Base-by-base conservation (phyloP, 164 flowering plant species). In the Magnolia kwangsiensis region DNA sequence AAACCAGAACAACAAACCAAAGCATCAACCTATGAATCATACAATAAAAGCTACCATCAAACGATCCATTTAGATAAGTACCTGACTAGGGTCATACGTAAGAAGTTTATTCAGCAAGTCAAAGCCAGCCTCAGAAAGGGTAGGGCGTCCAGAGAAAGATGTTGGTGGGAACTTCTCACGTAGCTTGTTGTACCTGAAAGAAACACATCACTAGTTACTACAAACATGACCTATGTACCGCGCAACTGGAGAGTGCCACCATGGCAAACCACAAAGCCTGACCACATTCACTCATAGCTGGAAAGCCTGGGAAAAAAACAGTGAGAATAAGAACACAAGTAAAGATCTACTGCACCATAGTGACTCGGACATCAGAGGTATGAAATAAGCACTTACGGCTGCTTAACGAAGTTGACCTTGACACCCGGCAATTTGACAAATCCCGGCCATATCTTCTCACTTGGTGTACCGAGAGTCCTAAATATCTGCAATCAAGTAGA, bases 381-480 rank as follows among this genome's bases (percentile, higher is more conserved):
- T 31, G 58, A 37, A 68, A 72, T 19, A 63, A 27, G 23, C 70
- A 79, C 82, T 89, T 86, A 95, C 99, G 84, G 93, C 50, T 95
- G 94, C 86, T 89, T 89, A 24, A 85, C 89, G 80, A 88, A 91
- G 80, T 90, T 92, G 81, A 86, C 90, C 84, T 91, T 92, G 51
- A 88, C 90, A 27, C 96, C 97, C 66, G 99, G 97, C 71, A 93
- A 83, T 81, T 89, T 87, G 20, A 89, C 82, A 71, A 86, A 89
- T 6, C 99, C 97, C 51, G 98, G 93, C 98, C 98, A 95, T 58
- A 88, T 93, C 21, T 83, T 81, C 86, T 93, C 98, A 86, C 81
- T 93, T 50, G 98, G 98, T 2, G 96, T 91, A 69, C 98, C 98
- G 78, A 95, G 93, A 55, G 79, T 88, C 76, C 82, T 84, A 58